These are phyloP conservation scores for Myxozyma melibiosi DNA, from an alignment of 805 yeast species.

Conservation along the genomic window DNA sequence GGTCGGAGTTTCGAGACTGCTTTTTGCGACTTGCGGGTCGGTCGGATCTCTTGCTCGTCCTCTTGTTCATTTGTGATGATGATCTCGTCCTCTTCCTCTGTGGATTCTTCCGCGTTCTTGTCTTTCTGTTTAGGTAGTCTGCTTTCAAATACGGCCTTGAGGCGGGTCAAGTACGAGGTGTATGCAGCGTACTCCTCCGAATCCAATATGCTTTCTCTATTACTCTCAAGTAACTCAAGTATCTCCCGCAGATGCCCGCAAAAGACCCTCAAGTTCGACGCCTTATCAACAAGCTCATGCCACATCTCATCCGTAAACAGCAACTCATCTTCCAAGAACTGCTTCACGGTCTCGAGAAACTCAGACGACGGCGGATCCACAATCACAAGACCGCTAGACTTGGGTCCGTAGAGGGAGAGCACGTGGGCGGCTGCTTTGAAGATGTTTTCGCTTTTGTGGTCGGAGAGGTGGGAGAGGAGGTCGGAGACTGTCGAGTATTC, in stretches of 20 bases:
- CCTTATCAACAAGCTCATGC: constrained; percentile 2
- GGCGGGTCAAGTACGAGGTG: neutral
- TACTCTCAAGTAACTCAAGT: neutral
- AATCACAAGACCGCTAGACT: neutral
- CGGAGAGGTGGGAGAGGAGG: neutral
- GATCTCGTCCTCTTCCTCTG: neutral
- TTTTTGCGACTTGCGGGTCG: constrained; percentile 12
- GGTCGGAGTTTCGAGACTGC: constrained; percentile 21
- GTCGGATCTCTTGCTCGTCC: neutral
- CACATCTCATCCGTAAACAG: constrained; percentile 6
- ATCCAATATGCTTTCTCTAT: neutral
- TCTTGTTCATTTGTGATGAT: constrained; percentile 26
- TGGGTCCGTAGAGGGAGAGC: constrained; percentile 19
- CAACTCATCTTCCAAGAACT: constrained; percentile 11
- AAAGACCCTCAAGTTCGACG: neutral
- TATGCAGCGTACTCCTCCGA: neutral
- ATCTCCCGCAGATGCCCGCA: neutral
- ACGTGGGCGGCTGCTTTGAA: constrained; percentile 21
- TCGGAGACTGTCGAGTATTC: neutral
- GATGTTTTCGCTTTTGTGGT: neutral
- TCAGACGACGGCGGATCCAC: no score
- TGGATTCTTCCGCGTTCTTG: neutral
- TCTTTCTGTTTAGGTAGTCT: neutral
- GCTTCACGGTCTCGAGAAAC: constrained; percentile 2
- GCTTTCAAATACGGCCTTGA: constrained; percentile 2